Conservation (phyloP, 257 asterid genomes). For the Nicotiana paniculata region DNA sequence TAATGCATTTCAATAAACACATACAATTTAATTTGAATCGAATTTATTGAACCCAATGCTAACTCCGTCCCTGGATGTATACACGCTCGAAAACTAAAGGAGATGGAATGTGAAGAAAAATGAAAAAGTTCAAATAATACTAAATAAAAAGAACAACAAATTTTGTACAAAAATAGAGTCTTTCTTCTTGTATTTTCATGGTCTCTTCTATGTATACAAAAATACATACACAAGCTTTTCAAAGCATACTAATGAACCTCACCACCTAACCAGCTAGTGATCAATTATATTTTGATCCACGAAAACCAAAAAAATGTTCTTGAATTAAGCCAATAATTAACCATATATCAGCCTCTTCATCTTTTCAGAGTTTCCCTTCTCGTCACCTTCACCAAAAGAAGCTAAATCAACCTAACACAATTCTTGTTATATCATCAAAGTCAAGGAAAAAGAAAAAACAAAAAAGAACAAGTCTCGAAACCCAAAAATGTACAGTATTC, state of each 20-base stretch:
- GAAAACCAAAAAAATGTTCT: background rate
- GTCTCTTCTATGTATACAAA: conserved; percentile 8
- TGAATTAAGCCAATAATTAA: background rate
- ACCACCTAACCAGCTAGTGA: background rate
- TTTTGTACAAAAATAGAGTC: background rate
- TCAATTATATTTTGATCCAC: conserved; percentile 2
- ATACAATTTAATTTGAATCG: no score
- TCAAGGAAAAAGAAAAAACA: background rate
- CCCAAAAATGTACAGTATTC: conserved; percentile 5
- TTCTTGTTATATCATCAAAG: background rate
- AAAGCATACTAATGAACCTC: background rate
- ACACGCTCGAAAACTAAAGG: background rate
- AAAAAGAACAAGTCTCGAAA: background rate
- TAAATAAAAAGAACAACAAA: background rate
- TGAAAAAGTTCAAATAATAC: background rate
- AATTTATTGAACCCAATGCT: no score
- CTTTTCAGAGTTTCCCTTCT: background rate
- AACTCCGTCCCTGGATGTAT: no score
- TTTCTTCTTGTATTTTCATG: conserved; percentile 20
- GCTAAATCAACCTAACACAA: background rate
- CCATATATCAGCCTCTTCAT: background rate
- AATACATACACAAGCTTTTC: conserved; percentile 9
- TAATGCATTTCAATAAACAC: no score
- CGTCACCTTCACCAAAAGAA: background rate
- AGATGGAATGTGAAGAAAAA: background rate